Evolutionary conservation across 192 early-diverging fungal genomes (phyloP).

Genomic region (Chytriomyces confervae): DNA sequence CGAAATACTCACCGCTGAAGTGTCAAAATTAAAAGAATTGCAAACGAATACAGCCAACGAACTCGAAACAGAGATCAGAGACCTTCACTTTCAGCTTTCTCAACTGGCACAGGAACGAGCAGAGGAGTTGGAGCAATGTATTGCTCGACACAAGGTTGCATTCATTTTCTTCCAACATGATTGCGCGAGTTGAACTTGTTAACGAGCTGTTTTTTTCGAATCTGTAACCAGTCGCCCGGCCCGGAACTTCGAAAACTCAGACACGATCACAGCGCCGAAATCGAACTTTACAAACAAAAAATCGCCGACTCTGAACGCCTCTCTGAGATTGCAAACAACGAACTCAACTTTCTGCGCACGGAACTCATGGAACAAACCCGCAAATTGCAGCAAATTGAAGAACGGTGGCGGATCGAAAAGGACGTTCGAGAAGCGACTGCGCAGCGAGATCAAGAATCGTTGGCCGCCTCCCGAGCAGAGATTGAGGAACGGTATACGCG

Average conservation of each 20-base stretch:
- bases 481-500: background rate
- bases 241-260: slow-evolving; percentile 4
- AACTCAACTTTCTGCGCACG: background rate
- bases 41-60: background rate
- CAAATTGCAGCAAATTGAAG: slow-evolving; percentile 13
- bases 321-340: background rate
- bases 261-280: slow-evolving; percentile 6
- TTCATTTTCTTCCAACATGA: no score
- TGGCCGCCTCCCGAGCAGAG: background rate
- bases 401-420: slow-evolving; percentile 12
- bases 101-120: background rate
- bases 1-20: background rate
- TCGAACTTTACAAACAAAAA: slow-evolving; percentile 17
- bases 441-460: background rate
- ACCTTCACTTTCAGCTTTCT: slow-evolving; percentile 4
- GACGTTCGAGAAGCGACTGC: background rate
- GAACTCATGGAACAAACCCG: slow-evolving; percentile 11
- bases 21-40: background rate
- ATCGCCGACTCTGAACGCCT: slow-evolving; percentile 15
- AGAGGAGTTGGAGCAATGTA: background rate
- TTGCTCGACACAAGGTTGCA: background rate
- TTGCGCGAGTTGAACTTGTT: background rate
- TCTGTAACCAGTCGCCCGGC: background rate
- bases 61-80: slow-evolving; percentile 1
- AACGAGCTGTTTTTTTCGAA: background rate